Evolutionary conservation across 768 basidiomycete genomes (phyloP).

Genomic region (Amyloporia xantha): DNA sequence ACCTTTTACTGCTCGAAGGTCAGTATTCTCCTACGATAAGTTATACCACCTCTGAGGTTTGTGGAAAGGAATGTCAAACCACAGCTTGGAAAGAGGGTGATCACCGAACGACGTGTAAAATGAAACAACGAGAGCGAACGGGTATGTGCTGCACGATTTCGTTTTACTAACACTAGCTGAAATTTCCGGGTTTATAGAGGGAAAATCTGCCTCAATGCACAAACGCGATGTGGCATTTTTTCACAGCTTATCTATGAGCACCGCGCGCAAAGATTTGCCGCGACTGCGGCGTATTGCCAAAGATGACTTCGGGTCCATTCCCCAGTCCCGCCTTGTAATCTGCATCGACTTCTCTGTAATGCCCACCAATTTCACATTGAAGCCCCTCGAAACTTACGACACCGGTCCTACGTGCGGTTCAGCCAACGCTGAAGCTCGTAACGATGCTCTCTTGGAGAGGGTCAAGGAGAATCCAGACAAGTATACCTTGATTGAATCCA

Average conservation of each 20-base stretch:
- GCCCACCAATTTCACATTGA: conserved; percentile 23
- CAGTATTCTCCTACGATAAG: neutral
- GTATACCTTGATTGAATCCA: conserved; percentile 29
- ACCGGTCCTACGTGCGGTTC: conserved; percentile 10
- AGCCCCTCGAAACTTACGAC: conserved; percentile 17
- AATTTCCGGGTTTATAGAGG: conserved; percentile 19
- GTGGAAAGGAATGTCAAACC: conserved; percentile 26
- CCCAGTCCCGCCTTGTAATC: conserved; percentile 23
- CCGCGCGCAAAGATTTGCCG: conserved; percentile 25
- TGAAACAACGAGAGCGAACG: conserved; percentile 31
- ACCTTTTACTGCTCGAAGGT: conserved; percentile 33
- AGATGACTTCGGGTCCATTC: conserved; percentile 20
- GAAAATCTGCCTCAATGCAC: conserved; percentile 25
- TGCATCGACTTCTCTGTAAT: conserved; percentile 30
- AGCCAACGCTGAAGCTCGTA: conserved; percentile 28
- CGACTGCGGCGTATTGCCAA: conserved; percentile 22
- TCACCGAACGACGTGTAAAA: conserved; percentile 30
- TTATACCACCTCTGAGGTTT: neutral
- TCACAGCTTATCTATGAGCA: conserved; percentile 30
- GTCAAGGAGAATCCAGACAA: conserved; percentile 27
- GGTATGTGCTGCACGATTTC: conserved; percentile 17
- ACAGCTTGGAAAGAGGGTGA: conserved; percentile 31
- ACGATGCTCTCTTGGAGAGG: conserved; percentile 31
- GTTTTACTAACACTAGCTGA: neutral
- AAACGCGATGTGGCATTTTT: conserved; percentile 29